Percentiles rank a stretch among this genome's conserved stretches.
These are phyloP conservation scores for Cyberlindnera mississippiensis DNA, from an alignment of 805 yeast species.

Conservation along the genomic window DNA sequence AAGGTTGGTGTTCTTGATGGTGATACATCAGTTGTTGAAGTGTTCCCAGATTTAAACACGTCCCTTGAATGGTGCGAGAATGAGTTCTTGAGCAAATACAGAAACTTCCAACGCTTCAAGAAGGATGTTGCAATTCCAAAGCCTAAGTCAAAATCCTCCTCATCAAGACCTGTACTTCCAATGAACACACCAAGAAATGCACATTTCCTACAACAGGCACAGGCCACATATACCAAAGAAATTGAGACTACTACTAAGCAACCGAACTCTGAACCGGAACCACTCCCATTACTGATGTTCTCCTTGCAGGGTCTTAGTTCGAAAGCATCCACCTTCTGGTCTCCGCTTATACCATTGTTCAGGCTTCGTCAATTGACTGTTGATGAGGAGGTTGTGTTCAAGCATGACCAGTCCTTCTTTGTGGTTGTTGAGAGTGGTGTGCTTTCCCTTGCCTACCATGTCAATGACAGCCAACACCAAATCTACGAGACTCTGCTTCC, in stretches of 20 bases:
- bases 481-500: conserved; percentile 47
- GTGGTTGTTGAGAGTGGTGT: conserved; percentile 58
- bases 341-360: conserved; percentile 5
- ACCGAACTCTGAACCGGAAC: conserved; percentile 6
- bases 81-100: conserved; percentile 54
- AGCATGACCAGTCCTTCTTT: conserved; percentile 34
- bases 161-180: conserved; percentile 11
- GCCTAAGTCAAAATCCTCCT: conserved; percentile 1
- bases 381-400: conserved; percentile 45
- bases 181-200: conserved; percentile 38
- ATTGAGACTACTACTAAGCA: conserved; percentile 30
- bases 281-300: conserved; percentile 10
- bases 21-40: conserved; percentile 45
- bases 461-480: conserved; percentile 27
- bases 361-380: conserved; percentile 43
- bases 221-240: conserved; percentile 25
- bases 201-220: conserved; percentile 38
- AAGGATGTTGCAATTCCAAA: conserved; percentile 5
- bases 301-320: conserved; percentile 12
- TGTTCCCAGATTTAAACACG: conserved; percentile 76
- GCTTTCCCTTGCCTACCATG: conserved; percentile 46
- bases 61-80: conserved; percentile 98
- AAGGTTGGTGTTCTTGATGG: conserved; percentile 73
- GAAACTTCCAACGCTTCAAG: conserved; percentile 27
- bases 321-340: conserved; percentile 13